phyloP scores from a whole-genome alignment of 768 basidiomycete species.

The Psilocybe tampanensis region DNA sequence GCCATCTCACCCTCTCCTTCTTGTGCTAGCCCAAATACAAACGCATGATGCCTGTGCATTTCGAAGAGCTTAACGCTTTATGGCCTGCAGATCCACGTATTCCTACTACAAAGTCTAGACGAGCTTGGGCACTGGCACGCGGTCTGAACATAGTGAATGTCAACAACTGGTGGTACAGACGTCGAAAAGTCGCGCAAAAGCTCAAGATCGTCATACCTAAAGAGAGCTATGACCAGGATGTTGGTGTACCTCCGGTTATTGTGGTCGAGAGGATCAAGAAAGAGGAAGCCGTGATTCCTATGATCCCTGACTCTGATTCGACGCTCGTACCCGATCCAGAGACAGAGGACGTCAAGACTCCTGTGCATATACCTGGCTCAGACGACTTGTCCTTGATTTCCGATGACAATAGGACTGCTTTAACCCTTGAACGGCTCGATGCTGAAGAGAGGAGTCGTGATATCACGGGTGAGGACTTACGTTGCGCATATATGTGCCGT shows the following conservation, averaged over 20 bases:
- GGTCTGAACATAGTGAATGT: slow-evolving; percentile 34
- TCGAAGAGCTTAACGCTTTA: slow-evolving; percentile 35
- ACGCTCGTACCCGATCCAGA: background rate
- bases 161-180: slow-evolving; percentile 41
- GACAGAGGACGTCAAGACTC: background rate
- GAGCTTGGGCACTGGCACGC: slow-evolving; percentile 41
- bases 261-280: background rate
- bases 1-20: background rate
- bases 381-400: background rate
- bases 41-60: slow-evolving; percentile 24
- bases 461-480: background rate
- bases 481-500: slow-evolving; percentile 11
- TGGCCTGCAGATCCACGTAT: slow-evolving; percentile 40
- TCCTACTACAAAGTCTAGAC: slow-evolving; percentile 37
- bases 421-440: background rate
- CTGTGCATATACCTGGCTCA: slow-evolving; percentile 4
- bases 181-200: slow-evolving; percentile 31
- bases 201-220: slow-evolving; percentile 26
- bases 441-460: background rate
- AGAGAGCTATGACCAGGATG: slow-evolving; percentile 38
- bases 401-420: background rate
- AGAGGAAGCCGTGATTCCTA: too few relatives aligned
- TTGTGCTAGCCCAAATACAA: background rate
- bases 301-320: too few relatives aligned
- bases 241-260: slow-evolving; percentile 35